These are phyloP conservation scores for Sphaerulina populicola DNA, from an alignment of 2,329 filamentous ascomycete genomes.

Conservation along the genomic window DNA sequence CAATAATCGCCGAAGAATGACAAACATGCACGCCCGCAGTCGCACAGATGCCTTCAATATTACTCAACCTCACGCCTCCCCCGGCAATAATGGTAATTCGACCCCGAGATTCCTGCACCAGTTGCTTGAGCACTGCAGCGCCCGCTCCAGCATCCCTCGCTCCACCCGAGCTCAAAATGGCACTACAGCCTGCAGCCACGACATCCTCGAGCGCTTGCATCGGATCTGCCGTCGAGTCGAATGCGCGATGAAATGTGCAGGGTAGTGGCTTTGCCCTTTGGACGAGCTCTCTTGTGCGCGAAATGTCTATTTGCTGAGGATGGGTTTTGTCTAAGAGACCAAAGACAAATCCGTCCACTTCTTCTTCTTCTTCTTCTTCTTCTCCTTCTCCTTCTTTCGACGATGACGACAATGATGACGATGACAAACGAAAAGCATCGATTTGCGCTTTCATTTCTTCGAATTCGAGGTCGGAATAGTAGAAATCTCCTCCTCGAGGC, in stretches of 20 bases:
- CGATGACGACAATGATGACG: too few relatives aligned
- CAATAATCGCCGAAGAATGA: constrained; percentile 22
- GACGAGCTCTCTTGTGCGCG: constrained; percentile 39
- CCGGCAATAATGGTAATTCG: constrained; percentile 43
- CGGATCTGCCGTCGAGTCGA: constrained; percentile 38
- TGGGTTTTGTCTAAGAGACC: constrained; percentile 36
- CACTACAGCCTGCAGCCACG: constrained; percentile 39
- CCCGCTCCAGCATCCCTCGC: constrained; percentile 32
- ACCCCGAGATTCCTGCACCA: constrained; percentile 28
- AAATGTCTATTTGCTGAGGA: constrained; percentile 33
- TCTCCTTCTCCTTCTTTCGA: too few relatives aligned
- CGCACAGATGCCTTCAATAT: constrained; percentile 32
- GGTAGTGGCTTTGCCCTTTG: constrained; percentile 35
- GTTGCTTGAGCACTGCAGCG: constrained; percentile 27
- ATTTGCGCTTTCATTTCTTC: constrained; percentile 40
- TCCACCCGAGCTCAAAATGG: constrained; percentile 45
- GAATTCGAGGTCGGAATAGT: constrained; percentile 38
- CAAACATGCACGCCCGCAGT: constrained; percentile 13
- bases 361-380: neutral
- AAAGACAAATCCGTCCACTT: constrained; percentile 46
- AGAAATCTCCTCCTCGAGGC: constrained; percentile 42
- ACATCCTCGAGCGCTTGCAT: constrained; percentile 33
- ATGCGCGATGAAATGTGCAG: constrained; percentile 50
- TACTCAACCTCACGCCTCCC: constrained; percentile 43
- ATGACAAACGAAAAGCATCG: constrained; percentile 26